phyloP scores from a whole-genome alignment of 441 rosid genomes.

The Aleurites moluccanus region DNA sequence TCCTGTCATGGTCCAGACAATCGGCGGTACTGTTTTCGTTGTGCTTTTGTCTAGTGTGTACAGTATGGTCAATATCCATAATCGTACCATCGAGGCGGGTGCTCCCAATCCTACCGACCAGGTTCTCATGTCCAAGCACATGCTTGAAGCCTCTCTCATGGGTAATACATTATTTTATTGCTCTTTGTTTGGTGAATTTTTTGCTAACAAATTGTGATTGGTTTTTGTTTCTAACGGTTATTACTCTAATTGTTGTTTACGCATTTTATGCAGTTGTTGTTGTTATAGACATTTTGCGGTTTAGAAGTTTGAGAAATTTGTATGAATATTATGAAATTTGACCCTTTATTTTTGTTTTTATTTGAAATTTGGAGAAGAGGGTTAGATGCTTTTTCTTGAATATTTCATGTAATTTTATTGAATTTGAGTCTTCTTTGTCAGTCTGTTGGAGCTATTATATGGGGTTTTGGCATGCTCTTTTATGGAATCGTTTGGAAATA shows the following conservation, averaged over 20 bases:
- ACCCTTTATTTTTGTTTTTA: not conserved
- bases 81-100: constrained; percentile 51
- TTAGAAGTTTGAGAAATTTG: not conserved
- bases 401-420: not conserved
- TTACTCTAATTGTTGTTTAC: too few species aligned
- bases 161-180: constrained; percentile 38
- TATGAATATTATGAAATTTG: too few species aligned
- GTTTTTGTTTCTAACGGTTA: not conserved
- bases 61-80: constrained; percentile 56
- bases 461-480: not conserved
- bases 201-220: not conserved
- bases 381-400: not conserved
- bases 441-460: not conserved
- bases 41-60: constrained; percentile 60
- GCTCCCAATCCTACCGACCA: constrained; percentile 77
- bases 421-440: not conserved
- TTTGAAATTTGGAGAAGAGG: not conserved
- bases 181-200: not conserved
- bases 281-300: not conserved
- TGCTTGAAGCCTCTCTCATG: constrained; percentile 90
- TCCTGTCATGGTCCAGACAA: constrained; percentile 68
- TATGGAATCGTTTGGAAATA: not conserved
- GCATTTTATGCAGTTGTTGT: too few species aligned
- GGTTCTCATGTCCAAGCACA: constrained; percentile 64
- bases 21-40: constrained; percentile 52